phyloP scores from a whole-genome alignment of 2,329 filamentous ascomycete species.

The Cryphonectria parasitica region DNA sequence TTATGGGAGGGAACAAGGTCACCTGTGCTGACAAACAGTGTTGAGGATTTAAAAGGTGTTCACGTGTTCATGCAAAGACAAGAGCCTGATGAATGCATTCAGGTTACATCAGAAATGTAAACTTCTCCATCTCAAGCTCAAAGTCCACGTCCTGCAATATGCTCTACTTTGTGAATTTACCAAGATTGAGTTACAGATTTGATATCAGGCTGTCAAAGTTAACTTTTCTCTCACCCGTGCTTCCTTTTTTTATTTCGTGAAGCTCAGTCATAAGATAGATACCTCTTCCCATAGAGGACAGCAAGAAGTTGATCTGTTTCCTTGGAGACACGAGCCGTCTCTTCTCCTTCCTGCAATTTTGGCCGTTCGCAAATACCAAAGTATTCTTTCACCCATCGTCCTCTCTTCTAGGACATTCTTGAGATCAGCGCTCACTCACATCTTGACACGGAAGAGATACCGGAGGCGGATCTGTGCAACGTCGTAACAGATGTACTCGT shows the following conservation, averaged over 20 bases:
- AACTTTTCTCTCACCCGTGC: background rate
- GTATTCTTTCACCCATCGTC: background rate
- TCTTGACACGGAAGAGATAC: conserved; percentile 68
- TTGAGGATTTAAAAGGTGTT: no score
- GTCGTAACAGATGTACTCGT: conserved; percentile 76
- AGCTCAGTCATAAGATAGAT: background rate
- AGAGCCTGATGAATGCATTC: background rate
- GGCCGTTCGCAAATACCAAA: background rate
- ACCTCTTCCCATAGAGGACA: background rate
- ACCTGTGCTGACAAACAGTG: no score
- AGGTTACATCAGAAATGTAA: background rate
- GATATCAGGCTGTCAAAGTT: background rate
- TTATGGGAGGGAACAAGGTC: no score
- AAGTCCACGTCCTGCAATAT: background rate
- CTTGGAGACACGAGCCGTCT: background rate
- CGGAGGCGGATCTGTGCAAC: conserved; percentile 70
- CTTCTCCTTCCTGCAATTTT: background rate
- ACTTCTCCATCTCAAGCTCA: background rate
- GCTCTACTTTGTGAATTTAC: background rate
- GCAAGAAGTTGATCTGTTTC: background rate
- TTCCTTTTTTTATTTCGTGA: background rate
- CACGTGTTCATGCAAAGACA: background rate
- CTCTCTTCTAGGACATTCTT: background rate
- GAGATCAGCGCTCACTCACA: conserved; percentile 37
- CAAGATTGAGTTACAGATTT: background rate